A percentile compares a stretch with the other conserved stretches of the same genome.
These are phyloP conservation scores for Niveomyces coronatus DNA, from an alignment of 2,329 filamentous ascomycete genomes.

Conservation along the genomic window DNA sequence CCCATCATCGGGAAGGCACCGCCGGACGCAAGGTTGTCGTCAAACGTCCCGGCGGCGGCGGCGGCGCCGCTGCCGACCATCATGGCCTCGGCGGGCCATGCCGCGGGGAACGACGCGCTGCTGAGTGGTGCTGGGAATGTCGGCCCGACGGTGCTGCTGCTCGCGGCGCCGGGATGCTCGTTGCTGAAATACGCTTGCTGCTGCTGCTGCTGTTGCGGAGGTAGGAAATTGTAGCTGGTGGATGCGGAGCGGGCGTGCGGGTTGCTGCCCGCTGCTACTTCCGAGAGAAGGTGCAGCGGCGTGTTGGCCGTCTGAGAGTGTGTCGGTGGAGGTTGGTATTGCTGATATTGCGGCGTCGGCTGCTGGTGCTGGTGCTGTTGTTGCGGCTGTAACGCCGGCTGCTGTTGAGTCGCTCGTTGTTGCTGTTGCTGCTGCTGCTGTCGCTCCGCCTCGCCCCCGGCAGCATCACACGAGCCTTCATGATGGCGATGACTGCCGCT, in stretches of 20 bases:
- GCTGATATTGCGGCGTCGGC: constrained; percentile 10
- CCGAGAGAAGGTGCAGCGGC: constrained; percentile 45
- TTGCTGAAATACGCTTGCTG: no score
- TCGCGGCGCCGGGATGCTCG: no score
- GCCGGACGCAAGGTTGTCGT: no score
- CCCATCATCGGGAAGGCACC: constrained; percentile 1
- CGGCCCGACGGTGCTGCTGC: constrained; percentile 8
- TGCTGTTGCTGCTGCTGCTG: constrained; percentile 8
- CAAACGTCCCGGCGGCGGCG: neutral
- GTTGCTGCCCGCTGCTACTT: constrained; percentile 42
- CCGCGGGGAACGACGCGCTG: neutral
- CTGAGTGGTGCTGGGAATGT: constrained; percentile 4
- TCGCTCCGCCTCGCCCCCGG: neutral
- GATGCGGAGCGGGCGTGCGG: constrained; percentile 12
- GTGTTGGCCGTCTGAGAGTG: constrained; percentile 31
- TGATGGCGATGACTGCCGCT: neutral
- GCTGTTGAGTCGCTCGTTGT: neutral
- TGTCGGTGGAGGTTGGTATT: constrained; percentile 11
- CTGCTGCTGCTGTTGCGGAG: no score
- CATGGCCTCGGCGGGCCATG: constrained; percentile 9
- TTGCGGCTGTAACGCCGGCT: no score
- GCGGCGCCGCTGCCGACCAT: neutral
- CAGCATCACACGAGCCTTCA: no score
- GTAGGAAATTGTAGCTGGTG: no score
- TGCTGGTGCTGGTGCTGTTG: constrained; percentile 8